Conservation (phyloP, 768 basidiomycete genomes). For the Rhizopogon rudus region DNA sequence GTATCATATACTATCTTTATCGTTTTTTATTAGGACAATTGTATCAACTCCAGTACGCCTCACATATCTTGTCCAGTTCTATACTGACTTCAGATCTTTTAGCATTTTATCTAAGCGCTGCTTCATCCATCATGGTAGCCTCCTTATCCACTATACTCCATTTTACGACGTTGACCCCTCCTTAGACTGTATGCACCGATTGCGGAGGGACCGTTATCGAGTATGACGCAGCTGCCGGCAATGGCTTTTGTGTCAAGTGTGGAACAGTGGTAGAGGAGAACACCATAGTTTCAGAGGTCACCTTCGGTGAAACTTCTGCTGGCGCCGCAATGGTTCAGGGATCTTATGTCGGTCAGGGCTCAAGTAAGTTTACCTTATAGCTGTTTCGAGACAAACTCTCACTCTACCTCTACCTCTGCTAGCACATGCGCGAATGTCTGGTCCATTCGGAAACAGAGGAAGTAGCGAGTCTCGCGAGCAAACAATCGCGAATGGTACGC, state of each 20-base stretch:
- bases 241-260: slow-evolving; percentile 81
- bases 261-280: slow-evolving; percentile 92
- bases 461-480: slow-evolving; percentile 84
- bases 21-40: background rate
- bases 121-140: background rate
- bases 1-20: slow-evolving; percentile 1
- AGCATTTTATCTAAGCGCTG: background rate
- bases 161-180: background rate
- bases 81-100: background rate
- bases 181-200: slow-evolving; percentile 61
- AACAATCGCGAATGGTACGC: slow-evolving; percentile 82
- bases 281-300: slow-evolving; percentile 88
- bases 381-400: background rate
- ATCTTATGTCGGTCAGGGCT: slow-evolving; percentile 84
- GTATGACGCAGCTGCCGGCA: slow-evolving; percentile 79
- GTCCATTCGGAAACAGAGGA: slow-evolving; percentile 77
- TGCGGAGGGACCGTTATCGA: slow-evolving; percentile 84
- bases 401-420: slow-evolving; percentile 3
- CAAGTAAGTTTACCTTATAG: slow-evolving; percentile 55
- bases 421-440: slow-evolving; percentile 83
- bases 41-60: background rate
- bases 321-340: slow-evolving; percentile 97
- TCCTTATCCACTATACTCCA: background rate
- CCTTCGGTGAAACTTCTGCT: slow-evolving; percentile 88
- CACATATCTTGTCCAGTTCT: background rate